Base-by-base conservation (phyloP, 2,329 filamentous ascomycete species). In the Diaporthe vaccinii region DNA sequence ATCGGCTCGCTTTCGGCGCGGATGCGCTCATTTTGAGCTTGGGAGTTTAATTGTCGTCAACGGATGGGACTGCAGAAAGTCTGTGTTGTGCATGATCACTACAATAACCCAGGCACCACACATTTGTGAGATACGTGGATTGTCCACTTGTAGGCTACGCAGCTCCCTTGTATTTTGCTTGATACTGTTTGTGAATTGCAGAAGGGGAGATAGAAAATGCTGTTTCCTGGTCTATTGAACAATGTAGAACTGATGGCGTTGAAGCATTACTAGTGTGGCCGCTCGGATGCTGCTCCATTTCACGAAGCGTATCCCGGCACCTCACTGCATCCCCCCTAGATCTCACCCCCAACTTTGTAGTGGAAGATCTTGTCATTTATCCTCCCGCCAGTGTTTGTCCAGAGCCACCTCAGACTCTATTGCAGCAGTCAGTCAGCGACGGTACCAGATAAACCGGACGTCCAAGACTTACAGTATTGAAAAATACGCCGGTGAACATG, bases 401-500 rank as follows among this genome's bases (percentile, higher is more conserved):
- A 81, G 4, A 79, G 62, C 79, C 80, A 80, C 4, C 75, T 72
- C 20, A 78, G 34, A 5, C 68, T 74, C 79, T 80, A 31, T 46
- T 4, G 3, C 41, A n/a, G 22, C 4, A 28, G n/a, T 55, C 31
- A 41, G 51, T 20, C 25, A 55, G 53, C 4, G 6, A 20, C 53
- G 6, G 22, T 15, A 2, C 25, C 2, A 31, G 53, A 31, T 31
- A 1, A 22, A 10, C 3, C 2, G 2, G 20, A 31, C 5, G 28
- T 14, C 12, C 20, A 20, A n/a, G 1, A 81, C 80, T 77, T 74
- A 82, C 81, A 55, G 79, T 70, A 46, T 79, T 78, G 20, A 81
- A 59, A 73, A 78, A 80, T 4, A 81, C 79, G 1, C 81, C 81
- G 7, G 78, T 77, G 53, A 82, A 77, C 81, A 82, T 81, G n/a